phyloP scores from a whole-genome alignment of 73 alveolate species.

The Effrenium voratum region DNA sequence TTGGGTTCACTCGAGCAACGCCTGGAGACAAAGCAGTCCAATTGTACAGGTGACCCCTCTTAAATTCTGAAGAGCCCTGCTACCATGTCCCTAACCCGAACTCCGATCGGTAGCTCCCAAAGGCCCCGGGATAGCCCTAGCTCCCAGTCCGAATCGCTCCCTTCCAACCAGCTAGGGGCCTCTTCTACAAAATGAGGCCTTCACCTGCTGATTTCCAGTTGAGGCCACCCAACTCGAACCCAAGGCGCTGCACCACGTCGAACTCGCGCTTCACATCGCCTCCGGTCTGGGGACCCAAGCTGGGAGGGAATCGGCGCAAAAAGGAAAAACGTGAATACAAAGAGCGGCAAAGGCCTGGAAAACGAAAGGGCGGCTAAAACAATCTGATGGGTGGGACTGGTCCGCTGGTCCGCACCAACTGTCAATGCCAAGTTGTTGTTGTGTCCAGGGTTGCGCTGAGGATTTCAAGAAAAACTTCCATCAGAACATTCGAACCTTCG shows the following conservation, averaged over 20 bases:
- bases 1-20: not conserved
- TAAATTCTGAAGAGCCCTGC: not conserved
- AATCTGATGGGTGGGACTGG: not conserved
- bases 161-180: no score
- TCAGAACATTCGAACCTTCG: not conserved
- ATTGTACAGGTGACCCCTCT: not conserved
- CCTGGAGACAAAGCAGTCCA: not conserved
- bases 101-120: not conserved
- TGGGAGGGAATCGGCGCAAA: not conserved
- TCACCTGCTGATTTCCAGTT: no score
- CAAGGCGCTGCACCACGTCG: slow-evolving; percentile 44
- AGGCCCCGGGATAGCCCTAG: not conserved
- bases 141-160: not conserved
- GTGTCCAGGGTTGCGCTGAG: not conserved
- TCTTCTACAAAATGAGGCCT: no score
- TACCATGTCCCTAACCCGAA: not conserved
- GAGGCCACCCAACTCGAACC: no score
- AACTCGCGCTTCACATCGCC: slow-evolving; percentile 53
- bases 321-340: no score
- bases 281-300: not conserved
- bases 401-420: not conserved
- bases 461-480: not conserved
- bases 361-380: not conserved
- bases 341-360: not conserved
- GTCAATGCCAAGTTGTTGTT: not conserved